phyloP scores from a whole-genome alignment of 441 rosid genomes.

The Brassica hybrid region DNA sequence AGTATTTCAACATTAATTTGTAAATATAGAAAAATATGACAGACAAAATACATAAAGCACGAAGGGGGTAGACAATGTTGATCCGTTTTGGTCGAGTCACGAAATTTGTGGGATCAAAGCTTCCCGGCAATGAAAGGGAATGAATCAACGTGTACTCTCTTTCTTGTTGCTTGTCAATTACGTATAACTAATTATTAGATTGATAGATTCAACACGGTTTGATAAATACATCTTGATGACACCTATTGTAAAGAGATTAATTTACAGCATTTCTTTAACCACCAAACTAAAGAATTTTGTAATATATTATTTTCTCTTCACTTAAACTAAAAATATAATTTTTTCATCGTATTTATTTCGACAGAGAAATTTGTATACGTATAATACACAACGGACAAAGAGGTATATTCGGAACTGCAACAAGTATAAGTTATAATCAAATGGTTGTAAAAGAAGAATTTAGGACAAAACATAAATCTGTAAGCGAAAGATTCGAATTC shows the following conservation, averaged over 20 bases:
- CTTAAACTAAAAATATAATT: not conserved
- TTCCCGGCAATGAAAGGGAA: slow-evolving; percentile 26
- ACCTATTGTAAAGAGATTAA: not conserved
- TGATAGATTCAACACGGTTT: slow-evolving; percentile 1
- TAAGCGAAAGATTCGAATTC: no score
- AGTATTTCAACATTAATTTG: not conserved
- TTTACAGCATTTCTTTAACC: not conserved
- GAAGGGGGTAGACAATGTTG: slow-evolving; percentile 32
- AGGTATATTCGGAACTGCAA: not conserved
- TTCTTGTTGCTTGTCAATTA: slow-evolving; percentile 8
- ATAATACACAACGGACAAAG: not conserved
- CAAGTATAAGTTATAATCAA: not conserved
- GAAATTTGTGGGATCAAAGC: slow-evolving; percentile 39
- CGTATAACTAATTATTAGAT: not conserved
- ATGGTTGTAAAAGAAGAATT: no score
- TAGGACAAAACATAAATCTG: no score
- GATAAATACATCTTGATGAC: not conserved
- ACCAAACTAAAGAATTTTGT: not conserved
- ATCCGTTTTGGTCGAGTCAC: slow-evolving; percentile 35
- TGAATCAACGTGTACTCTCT: slow-evolving; percentile 18
- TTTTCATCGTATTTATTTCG: not conserved
- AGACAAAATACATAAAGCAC: slow-evolving; percentile 6
- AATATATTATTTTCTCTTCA: not conserved
- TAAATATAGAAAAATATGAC: not conserved
- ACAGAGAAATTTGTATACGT: not conserved